Conservation (phyloP, 2,329 filamentous ascomycete species). For the Phialophora verrucosa region DNA sequence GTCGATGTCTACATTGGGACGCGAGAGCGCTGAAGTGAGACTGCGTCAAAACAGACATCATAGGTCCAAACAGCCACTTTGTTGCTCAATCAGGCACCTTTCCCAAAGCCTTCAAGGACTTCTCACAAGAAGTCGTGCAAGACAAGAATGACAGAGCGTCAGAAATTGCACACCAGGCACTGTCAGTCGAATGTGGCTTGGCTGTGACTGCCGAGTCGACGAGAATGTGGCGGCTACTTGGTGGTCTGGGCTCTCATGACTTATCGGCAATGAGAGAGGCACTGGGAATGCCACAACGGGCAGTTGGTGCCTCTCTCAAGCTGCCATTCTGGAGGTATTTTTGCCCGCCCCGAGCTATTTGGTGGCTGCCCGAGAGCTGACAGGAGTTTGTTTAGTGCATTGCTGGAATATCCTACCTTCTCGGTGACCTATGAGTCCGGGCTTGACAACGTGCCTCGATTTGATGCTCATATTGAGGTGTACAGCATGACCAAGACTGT, state of each 20-base stretch:
- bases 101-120: constrained; percentile 46
- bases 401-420: constrained; percentile 50
- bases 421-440: constrained; percentile 64
- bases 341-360: neutral
- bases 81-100: constrained; percentile 44
- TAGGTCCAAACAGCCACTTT: constrained; percentile 57
- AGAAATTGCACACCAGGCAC: constrained; percentile 43
- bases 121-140: constrained; percentile 40
- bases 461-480: constrained; percentile 79
- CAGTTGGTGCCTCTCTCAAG: constrained; percentile 49
- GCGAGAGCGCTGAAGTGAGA: neutral
- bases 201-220: constrained; percentile 40
- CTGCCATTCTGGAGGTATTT: constrained; percentile 44
- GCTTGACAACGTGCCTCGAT: constrained; percentile 65
- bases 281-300: constrained; percentile 55
- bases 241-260: constrained; percentile 59
- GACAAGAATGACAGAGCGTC: constrained; percentile 38
- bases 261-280: constrained; percentile 60
- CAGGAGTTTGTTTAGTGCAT: constrained; percentile 46
- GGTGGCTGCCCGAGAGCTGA: neutral
- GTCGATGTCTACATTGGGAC: neutral
- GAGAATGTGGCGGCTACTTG: constrained; percentile 48
- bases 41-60: constrained; percentile 51
- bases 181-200: constrained; percentile 45
- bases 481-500: constrained; percentile 61